These are phyloP conservation scores for Sporothrix luriei DNA, from an alignment of 2,329 filamentous ascomycete species.

Conservation along the genomic window DNA sequence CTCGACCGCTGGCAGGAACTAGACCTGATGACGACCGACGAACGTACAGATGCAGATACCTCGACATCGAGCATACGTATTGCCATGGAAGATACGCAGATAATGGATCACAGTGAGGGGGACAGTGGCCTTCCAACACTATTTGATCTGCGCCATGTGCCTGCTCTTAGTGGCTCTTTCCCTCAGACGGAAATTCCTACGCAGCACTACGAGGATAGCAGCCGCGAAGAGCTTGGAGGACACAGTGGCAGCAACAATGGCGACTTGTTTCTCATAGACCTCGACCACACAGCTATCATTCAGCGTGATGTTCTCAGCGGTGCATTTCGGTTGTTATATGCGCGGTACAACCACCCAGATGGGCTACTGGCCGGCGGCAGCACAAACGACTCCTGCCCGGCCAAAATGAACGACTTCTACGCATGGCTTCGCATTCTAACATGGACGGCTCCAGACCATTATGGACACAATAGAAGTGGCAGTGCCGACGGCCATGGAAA, in stretches of 20 bases:
- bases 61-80: background rate
- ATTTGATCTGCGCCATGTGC: background rate
- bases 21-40: slow-evolving; percentile 34
- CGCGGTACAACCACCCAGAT: slow-evolving; percentile 35
- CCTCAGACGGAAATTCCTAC: background rate
- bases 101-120: background rate
- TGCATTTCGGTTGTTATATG: slow-evolving; percentile 40
- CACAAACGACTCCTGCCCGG: background rate
- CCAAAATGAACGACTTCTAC: slow-evolving; percentile 30
- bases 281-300: slow-evolving; percentile 1
- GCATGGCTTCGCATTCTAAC: slow-evolving; percentile 34
- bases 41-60: slow-evolving; percentile 26
- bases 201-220: background rate
- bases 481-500: background rate
- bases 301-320: slow-evolving; percentile 41
- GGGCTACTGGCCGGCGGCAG: slow-evolving; percentile 26
- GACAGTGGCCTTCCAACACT: background rate
- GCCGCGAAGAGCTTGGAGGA: background rate
- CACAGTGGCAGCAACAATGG: background rate
- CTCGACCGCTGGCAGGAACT: slow-evolving; percentile 38
- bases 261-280: background rate
- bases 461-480: background rate
- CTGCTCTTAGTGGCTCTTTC: background rate
- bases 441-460: slow-evolving; percentile 34
- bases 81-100: background rate